These are phyloP conservation scores for Lodderomyces theae DNA, from an alignment of 1,139 yeast species.

Conservation along the genomic window DNA sequence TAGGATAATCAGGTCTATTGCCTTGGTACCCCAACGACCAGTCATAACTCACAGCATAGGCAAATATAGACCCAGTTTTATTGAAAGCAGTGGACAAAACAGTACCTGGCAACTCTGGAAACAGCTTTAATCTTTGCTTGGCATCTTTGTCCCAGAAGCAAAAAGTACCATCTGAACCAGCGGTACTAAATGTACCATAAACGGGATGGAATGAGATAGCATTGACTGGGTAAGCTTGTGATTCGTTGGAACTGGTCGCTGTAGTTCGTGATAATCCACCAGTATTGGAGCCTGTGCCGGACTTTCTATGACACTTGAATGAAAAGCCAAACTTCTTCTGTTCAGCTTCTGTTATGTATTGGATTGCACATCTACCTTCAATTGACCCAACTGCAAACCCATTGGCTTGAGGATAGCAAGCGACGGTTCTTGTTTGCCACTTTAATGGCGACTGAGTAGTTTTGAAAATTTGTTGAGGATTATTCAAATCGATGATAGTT, in stretches of 20 bases:
- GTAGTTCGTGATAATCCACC: slow-evolving; percentile 30
- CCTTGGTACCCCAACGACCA: slow-evolving; percentile 89
- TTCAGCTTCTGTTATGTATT: slow-evolving; percentile 81
- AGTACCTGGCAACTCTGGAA: slow-evolving; percentile 68
- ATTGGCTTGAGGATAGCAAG: slow-evolving; percentile 85
- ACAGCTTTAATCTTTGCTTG: slow-evolving; percentile 80
- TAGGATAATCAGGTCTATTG: slow-evolving; percentile 74
- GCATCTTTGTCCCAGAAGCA: slow-evolving; percentile 97
- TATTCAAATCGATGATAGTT: slow-evolving; percentile 70
- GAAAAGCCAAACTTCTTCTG: slow-evolving; percentile 76
- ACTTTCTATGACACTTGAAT: slow-evolving; percentile 88
- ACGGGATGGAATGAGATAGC: slow-evolving; percentile 84
- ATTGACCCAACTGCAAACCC: slow-evolving; percentile 92
- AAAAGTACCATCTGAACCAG: slow-evolving; percentile 93
- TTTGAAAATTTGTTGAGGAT: slow-evolving; percentile 82
- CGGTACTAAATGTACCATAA: slow-evolving; percentile 88
- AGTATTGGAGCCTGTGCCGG: slow-evolving; percentile 32
- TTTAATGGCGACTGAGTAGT: slow-evolving; percentile 77
- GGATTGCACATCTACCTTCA: slow-evolving; percentile 97
- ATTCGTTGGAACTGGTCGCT: slow-evolving; percentile 30
- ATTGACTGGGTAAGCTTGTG: slow-evolving; percentile 72
- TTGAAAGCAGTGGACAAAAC: slow-evolving; percentile 81
- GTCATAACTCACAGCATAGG: slow-evolving; percentile 91
- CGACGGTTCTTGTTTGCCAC: slow-evolving; percentile 81
- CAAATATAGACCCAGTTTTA: slow-evolving; percentile 78